Conservation (phyloP, 176 grass and related monocot species). For the Paspalum notatum region DNA sequence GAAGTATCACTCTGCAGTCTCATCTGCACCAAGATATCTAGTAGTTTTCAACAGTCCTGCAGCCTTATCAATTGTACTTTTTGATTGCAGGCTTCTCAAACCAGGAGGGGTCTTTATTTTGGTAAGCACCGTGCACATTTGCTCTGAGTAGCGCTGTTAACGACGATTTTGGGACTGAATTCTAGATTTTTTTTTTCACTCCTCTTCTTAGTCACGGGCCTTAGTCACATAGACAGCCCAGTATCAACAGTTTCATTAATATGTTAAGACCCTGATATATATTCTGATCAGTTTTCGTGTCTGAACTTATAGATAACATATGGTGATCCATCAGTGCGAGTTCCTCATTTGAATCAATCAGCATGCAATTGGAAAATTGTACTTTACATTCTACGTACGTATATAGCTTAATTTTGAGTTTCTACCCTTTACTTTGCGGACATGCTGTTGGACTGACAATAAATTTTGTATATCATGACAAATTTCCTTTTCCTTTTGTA, state of each 20-base stretch:
- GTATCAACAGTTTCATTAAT: neutral
- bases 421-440: slow-evolving; percentile 11
- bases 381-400: slow-evolving; percentile 88
- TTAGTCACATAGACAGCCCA: slow-evolving; percentile 2
- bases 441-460: slow-evolving; percentile 11
- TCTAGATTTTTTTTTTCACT: neutral
- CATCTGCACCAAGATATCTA: slow-evolving; percentile 1
- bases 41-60: slow-evolving; percentile 34
- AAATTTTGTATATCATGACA: neutral
- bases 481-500: neutral
- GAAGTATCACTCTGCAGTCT: slow-evolving; percentile 37
- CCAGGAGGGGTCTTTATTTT: slow-evolving; percentile 89
- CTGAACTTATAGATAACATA: slow-evolving; percentile 86
- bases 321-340: slow-evolving; percentile 82
- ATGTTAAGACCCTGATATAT: slow-evolving; percentile 19
- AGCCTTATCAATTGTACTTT: slow-evolving; percentile 43
- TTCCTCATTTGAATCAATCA: slow-evolving; percentile 82
- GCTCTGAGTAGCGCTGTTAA: slow-evolving; percentile 1
- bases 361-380: slow-evolving; percentile 80
- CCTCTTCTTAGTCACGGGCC: neutral
- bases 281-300: slow-evolving; percentile 32
- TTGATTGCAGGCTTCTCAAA: slow-evolving; percentile 82
- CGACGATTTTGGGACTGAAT: neutral
- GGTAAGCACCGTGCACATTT: slow-evolving; percentile 50
- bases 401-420: neutral